Evolutionary conservation across 2,329 filamentous ascomycete genomes (phyloP).

Genomic region (Orbilia javanica): DNA sequence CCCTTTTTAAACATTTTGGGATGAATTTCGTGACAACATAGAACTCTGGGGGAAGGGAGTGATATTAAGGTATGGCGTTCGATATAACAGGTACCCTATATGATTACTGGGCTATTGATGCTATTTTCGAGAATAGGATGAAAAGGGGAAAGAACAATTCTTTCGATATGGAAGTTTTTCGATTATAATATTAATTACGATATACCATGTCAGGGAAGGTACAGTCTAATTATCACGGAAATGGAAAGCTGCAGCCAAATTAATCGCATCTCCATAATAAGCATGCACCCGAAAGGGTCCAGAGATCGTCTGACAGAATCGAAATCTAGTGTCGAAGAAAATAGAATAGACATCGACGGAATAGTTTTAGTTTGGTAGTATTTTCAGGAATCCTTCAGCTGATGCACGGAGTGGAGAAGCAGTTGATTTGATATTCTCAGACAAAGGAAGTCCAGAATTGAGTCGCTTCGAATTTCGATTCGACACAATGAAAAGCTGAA

Average conservation of each 20-base stretch:
- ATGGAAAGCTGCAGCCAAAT: slow-evolving; percentile 10
- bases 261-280: not conserved
- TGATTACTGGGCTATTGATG: slow-evolving; percentile 1
- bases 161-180: not conserved
- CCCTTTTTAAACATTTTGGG: slow-evolving; percentile 28
- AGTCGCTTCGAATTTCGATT: slow-evolving; percentile 17
- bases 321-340: slow-evolving; percentile 17
- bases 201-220: slow-evolving; percentile 12
- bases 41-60: slow-evolving; percentile 14
- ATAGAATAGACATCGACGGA: slow-evolving; percentile 15
- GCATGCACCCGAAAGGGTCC: slow-evolving; percentile 25
- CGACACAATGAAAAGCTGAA: slow-evolving; percentile 7
- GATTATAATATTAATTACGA: slow-evolving; percentile 13
- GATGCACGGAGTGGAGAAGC: slow-evolving; percentile 35
- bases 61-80: slow-evolving; percentile 27
- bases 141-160: slow-evolving; percentile 12
- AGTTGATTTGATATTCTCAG: slow-evolving; percentile 44
- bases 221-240: slow-evolving; percentile 20
- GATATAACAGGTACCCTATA: slow-evolving; percentile 7
- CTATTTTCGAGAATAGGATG: slow-evolving; percentile 16
- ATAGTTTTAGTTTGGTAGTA: slow-evolving; percentile 1
- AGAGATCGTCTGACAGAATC: slow-evolving; percentile 30
- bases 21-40: slow-evolving; percentile 37
- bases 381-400: slow-evolving; percentile 33
- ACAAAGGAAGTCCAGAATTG: slow-evolving; percentile 24